Evolutionary conservation across 805 yeast species (phyloP).

Genomic region (Yarrowia sp.): DNA sequence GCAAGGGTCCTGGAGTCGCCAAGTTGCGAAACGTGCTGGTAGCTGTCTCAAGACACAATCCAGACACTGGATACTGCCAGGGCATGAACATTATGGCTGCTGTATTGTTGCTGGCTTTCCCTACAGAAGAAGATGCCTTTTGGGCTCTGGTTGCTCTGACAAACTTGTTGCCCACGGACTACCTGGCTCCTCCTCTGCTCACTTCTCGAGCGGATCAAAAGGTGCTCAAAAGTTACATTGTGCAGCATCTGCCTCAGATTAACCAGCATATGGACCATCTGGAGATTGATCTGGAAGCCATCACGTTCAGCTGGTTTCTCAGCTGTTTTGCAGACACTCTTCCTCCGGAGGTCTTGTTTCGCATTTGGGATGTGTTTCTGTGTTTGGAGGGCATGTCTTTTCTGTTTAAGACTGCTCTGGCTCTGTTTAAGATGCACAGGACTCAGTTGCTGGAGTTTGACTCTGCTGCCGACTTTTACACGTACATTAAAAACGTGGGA

Average conservation of each 20-base stretch:
- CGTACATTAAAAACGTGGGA: slow-evolving; percentile 36
- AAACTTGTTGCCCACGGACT: slow-evolving; percentile 46
- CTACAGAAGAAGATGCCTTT: slow-evolving; percentile 51
- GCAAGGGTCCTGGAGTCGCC: slow-evolving; percentile 53
- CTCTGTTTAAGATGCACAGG: slow-evolving; percentile 35
- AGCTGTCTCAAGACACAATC: slow-evolving; percentile 49
- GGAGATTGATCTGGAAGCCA: slow-evolving; percentile 47
- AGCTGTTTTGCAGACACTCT: slow-evolving; percentile 51
- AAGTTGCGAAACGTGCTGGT: slow-evolving; percentile 47
- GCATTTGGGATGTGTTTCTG: slow-evolving; percentile 50
- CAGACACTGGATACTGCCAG: slow-evolving; percentile 54
- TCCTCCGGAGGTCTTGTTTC: slow-evolving; percentile 51
- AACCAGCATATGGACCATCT: slow-evolving; percentile 38
- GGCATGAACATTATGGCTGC: slow-evolving; percentile 62
- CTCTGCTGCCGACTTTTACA: slow-evolving; percentile 36
- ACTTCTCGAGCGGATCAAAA: slow-evolving; percentile 44
- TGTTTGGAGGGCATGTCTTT: slow-evolving; percentile 44
- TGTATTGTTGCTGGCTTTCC: slow-evolving; percentile 45
- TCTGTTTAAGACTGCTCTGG: slow-evolving; percentile 38
- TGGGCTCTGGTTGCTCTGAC: slow-evolving; percentile 51
- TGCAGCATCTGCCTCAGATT: slow-evolving; percentile 43
- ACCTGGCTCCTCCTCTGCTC: slow-evolving; percentile 40
- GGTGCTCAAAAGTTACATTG: slow-evolving; percentile 41
- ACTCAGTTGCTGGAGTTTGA: slow-evolving; percentile 30
- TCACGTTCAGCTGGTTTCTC: slow-evolving; percentile 57